Evolutionary conservation across 2,329 filamentous ascomycete genomes (phyloP), one percentile per base, ranked within the genome.

Genomic region (Sporothrix humicola): DNA sequence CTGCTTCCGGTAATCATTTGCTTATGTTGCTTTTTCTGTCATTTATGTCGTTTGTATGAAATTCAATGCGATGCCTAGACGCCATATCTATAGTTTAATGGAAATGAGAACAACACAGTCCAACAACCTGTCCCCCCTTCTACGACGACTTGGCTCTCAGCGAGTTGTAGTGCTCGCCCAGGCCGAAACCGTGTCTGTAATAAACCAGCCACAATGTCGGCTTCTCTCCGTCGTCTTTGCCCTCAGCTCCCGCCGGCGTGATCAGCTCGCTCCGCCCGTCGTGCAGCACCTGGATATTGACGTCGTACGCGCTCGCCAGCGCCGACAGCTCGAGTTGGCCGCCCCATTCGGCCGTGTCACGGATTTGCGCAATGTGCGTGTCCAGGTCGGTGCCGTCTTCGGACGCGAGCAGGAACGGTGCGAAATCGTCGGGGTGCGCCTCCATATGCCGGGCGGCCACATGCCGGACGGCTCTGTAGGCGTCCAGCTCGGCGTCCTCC

Each of bases 101-200:
- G 12, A 48, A 54, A 58, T 5, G 58, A 65, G n/a, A 65, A 66
- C 12, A 26, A 54, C 7, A 46, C 23, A 17, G 20, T 31, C 17
- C 13, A 46, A 12, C 10, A n/a, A 26, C 17, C 23, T 15, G 1
- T 15, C 13, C 12, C 26, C 13, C 26, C 6, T 54, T 17, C 13
- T 13, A 23, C 23, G 12, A 50, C 37, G 50, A 10, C 72, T 75
- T 76, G 79, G 85, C 88, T 77, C 89, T 82, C 80, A 99, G 82
- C 71, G 95, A 97, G 81, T 99, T 99, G 83, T 99, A 99, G 83
- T 99, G 96, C 84, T 98, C 96, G 13, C 96, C 96, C 69, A 99
- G 84, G 1, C 95, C 95, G 81, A 97, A 98, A 68, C 93, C 93
- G 84, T 98, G 94, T 78, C 93, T 88, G 82, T 98, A 98, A 82